These are phyloP conservation scores for Fusarium mexicanum DNA, from an alignment of 2,329 filamentous ascomycete species.

Conservation along the genomic window DNA sequence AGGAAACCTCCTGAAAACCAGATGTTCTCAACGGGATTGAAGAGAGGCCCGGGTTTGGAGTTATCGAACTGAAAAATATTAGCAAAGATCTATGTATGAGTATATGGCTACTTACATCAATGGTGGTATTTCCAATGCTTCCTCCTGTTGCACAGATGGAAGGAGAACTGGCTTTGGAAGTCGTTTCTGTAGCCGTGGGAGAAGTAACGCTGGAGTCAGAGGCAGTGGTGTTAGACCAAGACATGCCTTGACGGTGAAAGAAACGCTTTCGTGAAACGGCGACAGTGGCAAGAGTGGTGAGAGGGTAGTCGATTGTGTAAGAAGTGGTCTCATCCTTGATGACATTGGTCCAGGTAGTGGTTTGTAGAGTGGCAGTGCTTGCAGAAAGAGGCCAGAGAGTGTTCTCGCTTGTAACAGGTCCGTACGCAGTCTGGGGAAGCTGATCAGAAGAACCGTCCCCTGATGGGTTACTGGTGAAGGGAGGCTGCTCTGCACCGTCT, in stretches of 20 bases:
- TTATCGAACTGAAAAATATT: conserved; percentile 49
- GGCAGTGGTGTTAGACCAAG: conserved; percentile 48
- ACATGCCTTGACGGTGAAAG: conserved; percentile 46
- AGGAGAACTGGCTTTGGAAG: conserved; percentile 21
- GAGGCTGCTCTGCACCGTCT: conserved; percentile 21
- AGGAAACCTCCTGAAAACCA: conserved; percentile 57
- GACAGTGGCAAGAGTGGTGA: conserved; percentile 52
- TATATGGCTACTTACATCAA: conserved; percentile 47
- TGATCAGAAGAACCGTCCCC: conserved; percentile 25
- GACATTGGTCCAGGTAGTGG: conserved; percentile 53
- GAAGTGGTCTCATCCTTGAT: conserved; percentile 53
- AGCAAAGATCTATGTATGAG: conserved; percentile 1
- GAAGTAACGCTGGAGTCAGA: conserved; percentile 17
- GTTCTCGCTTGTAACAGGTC: conserved; percentile 30
- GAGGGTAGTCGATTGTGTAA: conserved; percentile 51
- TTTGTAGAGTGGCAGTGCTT: conserved; percentile 43
- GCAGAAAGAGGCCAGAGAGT: conserved; percentile 39
- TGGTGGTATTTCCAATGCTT: conserved; percentile 50
- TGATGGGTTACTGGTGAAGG: conserved; percentile 25
- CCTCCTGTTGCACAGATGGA: conserved; percentile 44
- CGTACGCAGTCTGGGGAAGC: conserved; percentile 37
- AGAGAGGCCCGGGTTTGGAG: conserved; percentile 49
- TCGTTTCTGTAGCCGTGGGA: conserved; percentile 1
- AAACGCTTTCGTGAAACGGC: conserved; percentile 42
- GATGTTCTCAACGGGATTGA: conserved; percentile 52